A percentile compares a stretch with the other conserved stretches of the same genome.
Evolutionary conservation across 345 rosid species (phyloP).

Genomic region (Dimocarpus longan): DNA sequence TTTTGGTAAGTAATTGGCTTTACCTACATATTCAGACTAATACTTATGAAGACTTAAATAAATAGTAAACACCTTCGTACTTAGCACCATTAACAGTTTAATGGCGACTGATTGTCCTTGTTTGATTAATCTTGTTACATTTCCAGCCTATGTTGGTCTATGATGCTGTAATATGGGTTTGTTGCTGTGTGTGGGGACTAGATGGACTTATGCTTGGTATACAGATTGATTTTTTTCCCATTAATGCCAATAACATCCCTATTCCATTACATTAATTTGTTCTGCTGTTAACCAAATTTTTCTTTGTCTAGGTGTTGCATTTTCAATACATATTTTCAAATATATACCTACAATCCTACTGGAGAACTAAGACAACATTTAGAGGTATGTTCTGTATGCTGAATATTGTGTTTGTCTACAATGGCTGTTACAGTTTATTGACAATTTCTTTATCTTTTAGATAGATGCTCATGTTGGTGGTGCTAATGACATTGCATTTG

Average conservation of each 20-base stretch:
- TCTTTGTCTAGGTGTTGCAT: slow-evolving; percentile 63
- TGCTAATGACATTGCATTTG: too few relatives aligned
- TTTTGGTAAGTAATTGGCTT: background rate
- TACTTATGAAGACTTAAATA: background rate
- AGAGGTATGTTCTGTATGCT: background rate
- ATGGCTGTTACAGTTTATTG: slow-evolving; percentile 11
- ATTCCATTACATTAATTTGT: background rate
- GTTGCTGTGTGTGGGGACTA: slow-evolving; percentile 62
- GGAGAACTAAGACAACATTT: slow-evolving; percentile 38
- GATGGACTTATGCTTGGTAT: slow-evolving; percentile 66
- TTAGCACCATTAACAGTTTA: background rate
- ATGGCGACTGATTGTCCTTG: background rate
- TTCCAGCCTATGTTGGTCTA: slow-evolving; percentile 50
- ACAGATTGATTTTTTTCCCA: background rate
- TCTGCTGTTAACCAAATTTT: background rate
- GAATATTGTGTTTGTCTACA: background rate
- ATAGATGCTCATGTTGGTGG: too few relatives aligned
- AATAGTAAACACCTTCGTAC: background rate
- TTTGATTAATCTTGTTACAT: background rate
- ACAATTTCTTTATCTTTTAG: slow-evolving; percentile 5
- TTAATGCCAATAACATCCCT: background rate
- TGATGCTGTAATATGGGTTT: slow-evolving; percentile 60
- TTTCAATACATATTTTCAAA: slow-evolving; percentile 75
- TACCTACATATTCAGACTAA: background rate
- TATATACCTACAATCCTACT: slow-evolving; percentile 58